phyloP scores from a whole-genome alignment of 345 rosid species.

The Moricandia moricandioides region DNA sequence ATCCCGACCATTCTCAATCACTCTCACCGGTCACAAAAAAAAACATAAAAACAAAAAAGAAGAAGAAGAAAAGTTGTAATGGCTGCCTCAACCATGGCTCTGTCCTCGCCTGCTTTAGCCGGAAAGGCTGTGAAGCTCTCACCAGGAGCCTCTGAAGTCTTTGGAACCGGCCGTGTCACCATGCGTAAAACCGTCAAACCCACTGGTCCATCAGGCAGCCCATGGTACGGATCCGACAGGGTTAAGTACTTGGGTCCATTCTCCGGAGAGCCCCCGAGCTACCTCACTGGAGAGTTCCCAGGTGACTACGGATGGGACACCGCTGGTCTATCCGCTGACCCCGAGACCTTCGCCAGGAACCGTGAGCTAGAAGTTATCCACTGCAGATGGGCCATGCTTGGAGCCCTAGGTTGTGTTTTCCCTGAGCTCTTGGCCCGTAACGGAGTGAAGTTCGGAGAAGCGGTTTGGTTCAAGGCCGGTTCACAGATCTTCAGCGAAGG shows the following conservation, averaged over 20 bases:
- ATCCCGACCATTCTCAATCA: constrained; percentile 29
- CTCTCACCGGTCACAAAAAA: constrained; percentile 33
- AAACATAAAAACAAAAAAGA: neutral
- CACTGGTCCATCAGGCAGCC: constrained; percentile 47
- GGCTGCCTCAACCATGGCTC: constrained; percentile 42
- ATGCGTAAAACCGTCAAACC: constrained; percentile 41
- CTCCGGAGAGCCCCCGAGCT: constrained; percentile 74
- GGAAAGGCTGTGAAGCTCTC: constrained; percentile 40
- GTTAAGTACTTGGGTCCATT: constrained; percentile 83
- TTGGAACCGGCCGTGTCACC: constrained; percentile 36
- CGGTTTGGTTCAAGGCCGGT: constrained; percentile 42
- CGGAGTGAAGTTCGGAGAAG: constrained; percentile 39
- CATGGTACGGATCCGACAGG: constrained; percentile 71
- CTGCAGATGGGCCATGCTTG: constrained; percentile 78
- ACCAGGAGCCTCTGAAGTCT: constrained; percentile 23
- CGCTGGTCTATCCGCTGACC: constrained; percentile 85
- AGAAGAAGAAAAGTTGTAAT: neutral
- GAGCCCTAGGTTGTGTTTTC: constrained; percentile 75
- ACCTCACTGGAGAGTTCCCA: constrained; percentile 79
- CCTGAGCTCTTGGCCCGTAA: constrained; percentile 51
- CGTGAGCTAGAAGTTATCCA: constrained; percentile 88
- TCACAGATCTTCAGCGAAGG: constrained; percentile 78
- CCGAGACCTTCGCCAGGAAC: constrained; percentile 82
- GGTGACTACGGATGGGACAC: constrained; percentile 46
- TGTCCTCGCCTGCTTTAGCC: constrained; percentile 39